Evolutionary conservation across 805 yeast genomes (phyloP), one percentile per base, ranked within the genome.

Genomic region (Torulaspora quercuum): DNA sequence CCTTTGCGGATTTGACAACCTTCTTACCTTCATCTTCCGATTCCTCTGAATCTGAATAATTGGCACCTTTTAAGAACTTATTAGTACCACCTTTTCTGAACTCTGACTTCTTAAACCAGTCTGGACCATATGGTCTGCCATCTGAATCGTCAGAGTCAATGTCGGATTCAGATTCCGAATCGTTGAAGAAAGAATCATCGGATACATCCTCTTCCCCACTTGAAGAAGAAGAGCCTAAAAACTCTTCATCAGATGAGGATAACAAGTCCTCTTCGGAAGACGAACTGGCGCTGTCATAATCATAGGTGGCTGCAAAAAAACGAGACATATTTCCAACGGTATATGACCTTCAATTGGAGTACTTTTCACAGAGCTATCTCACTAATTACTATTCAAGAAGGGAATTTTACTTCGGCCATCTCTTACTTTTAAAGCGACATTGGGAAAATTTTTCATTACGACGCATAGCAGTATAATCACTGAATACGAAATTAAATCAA

Each of bases 1-100:
- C 97, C 67, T 82, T 86, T 36, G 97, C 95, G 41, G 92, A 80
- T 68, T 86, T 89, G 50, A 90, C 95, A 26, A 88, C 87, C 50
- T 81, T 83, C 60, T 78, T 82, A 55, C 80, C 84, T 41, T 82
- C 90, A 45, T 70, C 76, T 42, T 73, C 84, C 39, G 75, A 73
- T 35, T 73, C 78, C 15, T 66, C 73, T 6, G 65, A 64, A 25
- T 64, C 67, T 25, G 64, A 61, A 27, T 57, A 56, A 25, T 52
- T 53, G 23, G 61, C 56, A 25, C 59, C 61, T 40, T 61, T 63
- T 48, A 64, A 50, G 39, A 63, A 62, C 35, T 59, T 59, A 37
- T 57, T 58, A 20, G 49, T 52, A 25, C 55, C 58, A 26, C 55
- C 53, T 39, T 64, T 65, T 39, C 63, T 57, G 39, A 63, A 60